Evolutionary conservation across 768 basidiomycete genomes (phyloP).

Genomic region (Trichaptum fuscoviolaceum): DNA sequence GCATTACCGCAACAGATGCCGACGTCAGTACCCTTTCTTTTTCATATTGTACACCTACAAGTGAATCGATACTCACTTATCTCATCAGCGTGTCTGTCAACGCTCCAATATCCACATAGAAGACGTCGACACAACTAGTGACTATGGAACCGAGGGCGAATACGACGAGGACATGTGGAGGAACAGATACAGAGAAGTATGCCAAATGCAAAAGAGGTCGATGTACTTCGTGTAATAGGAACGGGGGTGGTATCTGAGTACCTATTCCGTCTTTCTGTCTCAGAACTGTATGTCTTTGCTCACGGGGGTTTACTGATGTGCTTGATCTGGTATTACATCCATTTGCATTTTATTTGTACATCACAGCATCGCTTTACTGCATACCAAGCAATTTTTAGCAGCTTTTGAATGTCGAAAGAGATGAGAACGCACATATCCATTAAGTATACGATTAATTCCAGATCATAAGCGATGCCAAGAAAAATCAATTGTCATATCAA

Average conservation of each 20-base stretch:
- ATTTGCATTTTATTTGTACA: not conserved
- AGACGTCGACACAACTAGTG: not conserved
- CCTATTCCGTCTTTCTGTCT: not conserved
- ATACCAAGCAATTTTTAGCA: not conserved
- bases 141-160: not conserved
- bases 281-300: not conserved
- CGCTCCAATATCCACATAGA: slow-evolving; percentile 42
- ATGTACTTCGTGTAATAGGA: not conserved
- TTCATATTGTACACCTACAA: not conserved
- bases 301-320: not conserved
- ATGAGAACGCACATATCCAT: not conserved
- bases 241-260: not conserved
- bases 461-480: slow-evolving; percentile 43
- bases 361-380: not conserved
- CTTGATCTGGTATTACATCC: not conserved
- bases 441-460: not conserved
- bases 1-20: slow-evolving; percentile 36
- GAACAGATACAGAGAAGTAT: not conserved
- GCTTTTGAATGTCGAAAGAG: not conserved
- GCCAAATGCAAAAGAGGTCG: not conserved
- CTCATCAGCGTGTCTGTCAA: slow-evolving; percentile 45
- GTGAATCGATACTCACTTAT: slow-evolving; percentile 9
- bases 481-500: slow-evolving; percentile 71
- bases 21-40: slow-evolving; percentile 42
- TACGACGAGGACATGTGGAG: not conserved